phyloP scores from a whole-genome alignment of 2,329 filamentous ascomycete genomes.

The Paraphaeosphaeria minitans region DNA sequence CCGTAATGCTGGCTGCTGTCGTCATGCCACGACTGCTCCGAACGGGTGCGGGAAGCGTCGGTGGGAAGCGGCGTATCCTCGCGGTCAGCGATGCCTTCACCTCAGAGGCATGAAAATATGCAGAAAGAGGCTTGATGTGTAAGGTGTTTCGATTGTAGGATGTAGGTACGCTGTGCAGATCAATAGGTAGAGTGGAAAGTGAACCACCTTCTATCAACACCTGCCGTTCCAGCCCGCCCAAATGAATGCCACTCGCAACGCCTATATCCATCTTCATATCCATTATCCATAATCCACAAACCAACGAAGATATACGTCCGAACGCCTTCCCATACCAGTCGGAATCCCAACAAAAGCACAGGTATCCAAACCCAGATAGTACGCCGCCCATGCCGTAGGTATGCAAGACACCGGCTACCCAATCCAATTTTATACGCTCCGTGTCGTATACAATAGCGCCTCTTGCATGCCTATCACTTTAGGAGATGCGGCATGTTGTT shows the following conservation, averaged over 20 bases:
- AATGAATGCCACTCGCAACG: not conserved
- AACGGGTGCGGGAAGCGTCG: constrained; percentile 1
- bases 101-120: no score
- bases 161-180: no score
- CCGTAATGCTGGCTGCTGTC: not conserved
- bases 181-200: no score
- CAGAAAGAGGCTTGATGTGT: no score
- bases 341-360: not conserved
- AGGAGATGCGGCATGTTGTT: not conserved
- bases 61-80: not conserved
- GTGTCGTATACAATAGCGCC: constrained; percentile 4
- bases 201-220: not conserved
- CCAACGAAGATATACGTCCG: not conserved
- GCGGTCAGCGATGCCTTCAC: not conserved
- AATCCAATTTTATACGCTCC: not conserved
- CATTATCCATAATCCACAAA: not conserved
- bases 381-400: constrained; percentile 3
- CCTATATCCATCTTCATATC: not conserved
- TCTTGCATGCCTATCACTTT: not conserved
- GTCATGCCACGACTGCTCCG: not conserved
- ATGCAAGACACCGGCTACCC: not conserved
- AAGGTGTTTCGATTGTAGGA: not conserved
- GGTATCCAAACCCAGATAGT: not conserved
- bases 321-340: not conserved
- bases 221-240: not conserved